phyloP scores from a whole-genome alignment of 2,329 filamentous ascomycete genomes.

The Sclerotiophoma versabilis region DNA sequence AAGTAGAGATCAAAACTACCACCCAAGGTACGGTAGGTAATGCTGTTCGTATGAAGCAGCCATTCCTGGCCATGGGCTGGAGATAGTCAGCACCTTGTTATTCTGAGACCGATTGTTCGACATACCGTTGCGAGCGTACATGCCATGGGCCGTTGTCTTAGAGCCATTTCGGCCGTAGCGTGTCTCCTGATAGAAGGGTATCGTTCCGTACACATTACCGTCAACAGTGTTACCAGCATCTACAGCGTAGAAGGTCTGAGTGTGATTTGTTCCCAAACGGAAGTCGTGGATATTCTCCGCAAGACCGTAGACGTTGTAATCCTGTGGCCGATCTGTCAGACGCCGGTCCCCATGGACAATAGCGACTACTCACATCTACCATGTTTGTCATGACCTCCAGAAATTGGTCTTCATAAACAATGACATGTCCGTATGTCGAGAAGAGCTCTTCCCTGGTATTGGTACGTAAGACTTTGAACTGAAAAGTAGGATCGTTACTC shows the following conservation, averaged over 20 bases:
- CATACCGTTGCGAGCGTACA: constrained; percentile 26
- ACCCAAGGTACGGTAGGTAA: constrained; percentile 75
- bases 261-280: constrained; percentile 69
- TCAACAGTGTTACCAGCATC: constrained; percentile 56
- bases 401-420: constrained; percentile 79
- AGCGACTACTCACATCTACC: constrained; percentile 63
- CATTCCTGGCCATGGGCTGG: constrained; percentile 75
- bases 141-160: constrained; percentile 17
- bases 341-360: constrained; percentile 27
- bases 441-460: constrained; percentile 66
- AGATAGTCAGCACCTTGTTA: background rate
- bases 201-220: constrained; percentile 18
- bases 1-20: constrained; percentile 80
- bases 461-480: constrained; percentile 66
- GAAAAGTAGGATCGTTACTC: constrained; percentile 63
- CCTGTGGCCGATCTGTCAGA: constrained; percentile 55
- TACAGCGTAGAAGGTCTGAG: constrained; percentile 71
- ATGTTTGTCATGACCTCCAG: constrained; percentile 49
- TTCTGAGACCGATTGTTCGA: background rate
- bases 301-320: constrained; percentile 75
- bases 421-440: constrained; percentile 70
- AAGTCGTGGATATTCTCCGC: constrained; percentile 76
- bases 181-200: constrained; percentile 26
- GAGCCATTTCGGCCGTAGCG: constrained; percentile 13
- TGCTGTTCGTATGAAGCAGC: constrained; percentile 65